Conservation (phyloP, 768 basidiomycete species). For the Pleurotus tuoliensis region DNA sequence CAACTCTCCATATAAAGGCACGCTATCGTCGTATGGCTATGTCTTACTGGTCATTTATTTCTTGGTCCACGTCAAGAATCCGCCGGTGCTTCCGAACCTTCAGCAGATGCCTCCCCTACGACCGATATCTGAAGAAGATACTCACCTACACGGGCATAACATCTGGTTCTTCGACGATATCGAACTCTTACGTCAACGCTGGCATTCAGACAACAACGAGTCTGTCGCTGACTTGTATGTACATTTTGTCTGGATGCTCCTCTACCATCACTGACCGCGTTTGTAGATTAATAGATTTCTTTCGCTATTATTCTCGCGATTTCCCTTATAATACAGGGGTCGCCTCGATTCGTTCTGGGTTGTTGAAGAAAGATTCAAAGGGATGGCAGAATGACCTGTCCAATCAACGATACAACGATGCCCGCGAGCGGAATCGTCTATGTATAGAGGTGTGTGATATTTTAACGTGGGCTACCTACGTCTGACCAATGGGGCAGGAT, state of each 20-base stretch:
- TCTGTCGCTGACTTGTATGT: slow-evolving; percentile 89
- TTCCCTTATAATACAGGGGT: slow-evolving; percentile 91
- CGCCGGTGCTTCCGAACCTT: slow-evolving; percentile 92
- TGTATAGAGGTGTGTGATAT: slow-evolving; percentile 79
- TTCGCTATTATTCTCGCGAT: slow-evolving; percentile 92
- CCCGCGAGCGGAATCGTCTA: slow-evolving; percentile 87
- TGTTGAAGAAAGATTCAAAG: slow-evolving; percentile 86
- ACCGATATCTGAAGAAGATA: slow-evolving; percentile 85
- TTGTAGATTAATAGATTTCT: slow-evolving; percentile 90
- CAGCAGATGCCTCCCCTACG: slow-evolving; percentile 92
- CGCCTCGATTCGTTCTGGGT: slow-evolving; percentile 84
- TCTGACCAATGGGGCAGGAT: slow-evolving; percentile 53
- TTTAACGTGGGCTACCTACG: not conserved
- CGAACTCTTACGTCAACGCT: slow-evolving; percentile 84
- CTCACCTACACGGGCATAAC: slow-evolving; percentile 75
- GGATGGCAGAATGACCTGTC: slow-evolving; percentile 89
- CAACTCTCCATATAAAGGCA: slow-evolving; percentile 97
- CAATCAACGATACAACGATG: slow-evolving; percentile 54
- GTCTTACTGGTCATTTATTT: slow-evolving; percentile 98
- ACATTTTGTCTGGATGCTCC: not conserved
- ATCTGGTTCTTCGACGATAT: slow-evolving; percentile 98
- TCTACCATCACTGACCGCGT: slow-evolving; percentile 9
- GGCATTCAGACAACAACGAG: slow-evolving; percentile 92
- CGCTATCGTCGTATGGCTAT: slow-evolving; percentile 95
- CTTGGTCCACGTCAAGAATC: slow-evolving; percentile 95